These are phyloP conservation scores for Colletotrichum sp. DNA, from an alignment of 2,329 filamentous ascomycete genomes.

Conservation along the genomic window DNA sequence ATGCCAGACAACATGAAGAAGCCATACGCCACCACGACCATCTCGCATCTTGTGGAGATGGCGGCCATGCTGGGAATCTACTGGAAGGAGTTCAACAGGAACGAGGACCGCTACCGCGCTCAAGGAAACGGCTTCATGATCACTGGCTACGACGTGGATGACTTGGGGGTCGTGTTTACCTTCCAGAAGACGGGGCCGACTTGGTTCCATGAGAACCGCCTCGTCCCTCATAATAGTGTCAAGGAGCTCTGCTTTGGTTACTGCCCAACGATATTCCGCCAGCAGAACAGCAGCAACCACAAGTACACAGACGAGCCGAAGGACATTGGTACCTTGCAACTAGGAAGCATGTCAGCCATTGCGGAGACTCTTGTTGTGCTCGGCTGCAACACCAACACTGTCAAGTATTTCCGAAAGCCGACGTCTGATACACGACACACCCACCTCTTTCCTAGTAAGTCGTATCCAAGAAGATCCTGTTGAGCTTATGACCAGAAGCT, in stretches of 20 bases:
- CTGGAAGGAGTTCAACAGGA: constrained; percentile 44
- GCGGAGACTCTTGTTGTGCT: constrained; percentile 39
- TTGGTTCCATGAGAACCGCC: constrained; percentile 35
- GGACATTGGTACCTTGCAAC: constrained; percentile 22
- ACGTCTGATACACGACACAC: constrained; percentile 16
- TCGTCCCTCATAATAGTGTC: constrained; percentile 38
- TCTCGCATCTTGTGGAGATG: constrained; percentile 38
- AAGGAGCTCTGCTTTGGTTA: constrained; percentile 45
- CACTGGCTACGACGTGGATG: constrained; percentile 31
- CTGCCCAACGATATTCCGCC: constrained; percentile 40
- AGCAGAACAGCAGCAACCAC: not conserved
- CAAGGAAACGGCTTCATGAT: constrained; percentile 40
- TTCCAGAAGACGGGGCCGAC: constrained; percentile 41
- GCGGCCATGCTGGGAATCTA: constrained; percentile 41
- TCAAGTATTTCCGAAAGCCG: constrained; percentile 30
- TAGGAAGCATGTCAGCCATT: constrained; percentile 30
- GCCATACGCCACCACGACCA: constrained; percentile 39
- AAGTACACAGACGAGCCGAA: constrained; percentile 24
- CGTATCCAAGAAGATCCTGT: accelerated
- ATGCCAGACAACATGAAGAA: constrained; percentile 22
- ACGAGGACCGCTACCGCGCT: constrained; percentile 36
- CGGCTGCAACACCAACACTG: constrained; percentile 39
- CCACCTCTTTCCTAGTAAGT: constrained; percentile 29
- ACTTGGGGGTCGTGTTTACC: constrained; percentile 42
- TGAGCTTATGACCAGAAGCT: not conserved